phyloP scores from a whole-genome alignment of 1,284 basidiomycete species.

The Papiliotrema nemorosa region DNA sequence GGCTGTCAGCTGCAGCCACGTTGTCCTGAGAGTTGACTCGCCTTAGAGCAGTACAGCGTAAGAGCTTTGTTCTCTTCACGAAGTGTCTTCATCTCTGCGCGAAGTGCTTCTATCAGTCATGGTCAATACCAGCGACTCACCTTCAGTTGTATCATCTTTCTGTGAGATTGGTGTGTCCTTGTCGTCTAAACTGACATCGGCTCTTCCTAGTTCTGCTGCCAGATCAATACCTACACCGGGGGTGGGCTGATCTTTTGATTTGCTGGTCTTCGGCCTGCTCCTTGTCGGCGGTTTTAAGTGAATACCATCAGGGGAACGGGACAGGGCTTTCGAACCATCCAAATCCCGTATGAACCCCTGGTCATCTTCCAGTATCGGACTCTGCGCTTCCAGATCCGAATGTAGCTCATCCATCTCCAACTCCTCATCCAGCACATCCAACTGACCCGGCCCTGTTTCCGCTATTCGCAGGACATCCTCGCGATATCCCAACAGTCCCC shows the following conservation, averaged over 20 bases:
- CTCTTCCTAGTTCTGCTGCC: slow-evolving; percentile 82
- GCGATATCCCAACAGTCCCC: slow-evolving; percentile 41
- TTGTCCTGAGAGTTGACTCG: slow-evolving; percentile 3
- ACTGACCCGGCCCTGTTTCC: slow-evolving; percentile 32
- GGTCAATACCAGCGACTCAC: too few relatives aligned
- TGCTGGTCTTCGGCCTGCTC: slow-evolving; percentile 51
- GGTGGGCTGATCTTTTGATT: slow-evolving; percentile 71
- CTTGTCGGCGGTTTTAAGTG: slow-evolving; percentile 6
- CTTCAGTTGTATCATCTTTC: too few relatives aligned
- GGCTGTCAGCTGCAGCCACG: background rate
- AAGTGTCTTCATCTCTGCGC: slow-evolving; percentile 78
- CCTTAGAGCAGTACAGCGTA: slow-evolving; percentile 86
- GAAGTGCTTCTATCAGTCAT: slow-evolving; percentile 52
- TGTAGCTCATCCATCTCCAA: slow-evolving; percentile 38
- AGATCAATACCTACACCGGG: slow-evolving; percentile 82
- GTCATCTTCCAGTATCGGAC: slow-evolving; percentile 30
- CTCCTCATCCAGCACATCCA: slow-evolving; percentile 36
- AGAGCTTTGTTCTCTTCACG: slow-evolving; percentile 93
- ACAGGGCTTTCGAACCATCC: slow-evolving; percentile 33
- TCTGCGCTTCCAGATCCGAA: slow-evolving; percentile 32
- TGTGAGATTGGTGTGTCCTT: too few relatives aligned
- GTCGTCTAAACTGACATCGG: slow-evolving; percentile 70
- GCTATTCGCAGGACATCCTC: background rate
- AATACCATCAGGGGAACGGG: slow-evolving; percentile 4
- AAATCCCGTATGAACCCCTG: slow-evolving; percentile 44